Conservation (phyloP, 1,284 basidiomycete species). For the Ceratorhiza oryzae-sativae region DNA sequence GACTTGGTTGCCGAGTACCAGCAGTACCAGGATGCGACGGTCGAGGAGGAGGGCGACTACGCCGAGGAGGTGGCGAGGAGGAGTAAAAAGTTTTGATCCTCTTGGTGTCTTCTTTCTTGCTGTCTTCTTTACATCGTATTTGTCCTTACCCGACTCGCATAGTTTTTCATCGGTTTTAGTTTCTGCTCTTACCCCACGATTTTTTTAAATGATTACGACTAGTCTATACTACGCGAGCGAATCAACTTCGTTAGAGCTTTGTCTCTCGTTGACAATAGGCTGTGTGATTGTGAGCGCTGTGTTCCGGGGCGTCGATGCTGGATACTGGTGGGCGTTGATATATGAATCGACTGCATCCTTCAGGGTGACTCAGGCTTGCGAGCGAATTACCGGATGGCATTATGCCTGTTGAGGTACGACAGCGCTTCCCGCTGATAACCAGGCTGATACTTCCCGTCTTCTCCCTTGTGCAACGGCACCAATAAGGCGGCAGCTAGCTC, state of each 20-base stretch:
- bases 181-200: slow-evolving; percentile 15
- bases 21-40: slow-evolving; percentile 94
- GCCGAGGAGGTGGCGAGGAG: slow-evolving; percentile 65
- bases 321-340: no score
- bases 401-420: no score
- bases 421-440: not conserved
- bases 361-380: not conserved
- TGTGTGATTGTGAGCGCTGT: not conserved
- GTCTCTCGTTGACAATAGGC: slow-evolving; percentile 8
- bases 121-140: slow-evolving; percentile 22
- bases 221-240: slow-evolving; percentile 37
- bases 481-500: not conserved
- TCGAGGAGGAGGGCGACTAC: slow-evolving; percentile 83
- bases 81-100: not conserved
- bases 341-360: no score
- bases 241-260: slow-evolving; percentile 37
- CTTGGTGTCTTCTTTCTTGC: not conserved
- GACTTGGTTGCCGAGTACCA: slow-evolving; percentile 94
- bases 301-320: not conserved
- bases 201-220: slow-evolving; percentile 35
- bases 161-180: slow-evolving; percentile 35
- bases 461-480: not conserved
- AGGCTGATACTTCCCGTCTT: not conserved
- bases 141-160: slow-evolving; percentile 25
- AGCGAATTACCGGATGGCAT: not conserved